Evolutionary conservation across 169 alveolate genomes (phyloP), one percentile per base, ranked within the genome.

Genomic region (Plasmodium blacklocki): DNA sequence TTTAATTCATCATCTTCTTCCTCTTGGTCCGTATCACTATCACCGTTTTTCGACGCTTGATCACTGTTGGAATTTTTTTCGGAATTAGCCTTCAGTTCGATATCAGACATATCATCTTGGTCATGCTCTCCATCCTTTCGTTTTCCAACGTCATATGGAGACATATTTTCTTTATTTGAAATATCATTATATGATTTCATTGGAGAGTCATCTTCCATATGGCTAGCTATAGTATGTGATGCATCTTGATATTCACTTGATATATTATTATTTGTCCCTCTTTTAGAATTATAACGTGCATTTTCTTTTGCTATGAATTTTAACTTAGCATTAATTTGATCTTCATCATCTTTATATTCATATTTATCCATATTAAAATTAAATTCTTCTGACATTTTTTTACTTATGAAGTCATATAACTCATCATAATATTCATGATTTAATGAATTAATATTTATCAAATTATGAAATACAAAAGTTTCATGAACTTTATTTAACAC

Each of bases 31-130:
- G 68, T 49, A 43, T 92, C 83, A 56, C 88, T 92, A 67, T 91
- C 80, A 66, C 93, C 91, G 66, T 91, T 71, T 63, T 93, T 93
- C 94, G 45, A 39, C 54, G 86, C 80, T 88, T 73, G 32, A 62
- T 18, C 60, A 18, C 62, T 50, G 71, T 93, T 83, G 83, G 70
- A 43, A 75, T 70, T 73, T 85, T 71, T 67, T 11, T 47, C 12
- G 21, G 49, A 56, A 52, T 11, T 9, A 18, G 7, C 49, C 15
- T 66, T n/a, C 12, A 11, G 15, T 3, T 50, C 74, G 14, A 54
- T 32, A 56, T 54, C 32, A 19, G 52, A 18, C 32, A 29, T 47
- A 0, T 29, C 76, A 1, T 26, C 26, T 21, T 50, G 39, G 2
- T 5, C 8, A 50, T 8, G 15, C 8, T 47, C 32, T 3, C 8